phyloP scores from a whole-genome alignment of 257 asterid species.

The Solanum chilense region DNA sequence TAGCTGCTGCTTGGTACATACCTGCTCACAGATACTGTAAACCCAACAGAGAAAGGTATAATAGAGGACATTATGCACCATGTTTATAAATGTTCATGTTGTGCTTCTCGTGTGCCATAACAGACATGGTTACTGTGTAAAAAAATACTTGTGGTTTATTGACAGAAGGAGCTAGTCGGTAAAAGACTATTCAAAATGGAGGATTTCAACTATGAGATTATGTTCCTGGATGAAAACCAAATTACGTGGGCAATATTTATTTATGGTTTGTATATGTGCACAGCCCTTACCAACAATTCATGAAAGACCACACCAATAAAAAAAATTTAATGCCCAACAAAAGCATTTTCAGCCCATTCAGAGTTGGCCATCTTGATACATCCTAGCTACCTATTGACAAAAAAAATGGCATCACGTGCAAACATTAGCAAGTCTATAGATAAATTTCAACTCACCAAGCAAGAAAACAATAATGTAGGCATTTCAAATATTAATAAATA shows the following conservation, averaged over 20 bases:
- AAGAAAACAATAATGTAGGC: conserved; percentile 2
- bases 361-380: neutral
- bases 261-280: neutral
- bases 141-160: neutral
- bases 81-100: neutral
- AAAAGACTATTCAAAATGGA: neutral
- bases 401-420: neutral
- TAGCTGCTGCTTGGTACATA: too few relatives aligned
- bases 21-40: neutral
- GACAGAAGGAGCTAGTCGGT: neutral
- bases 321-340: neutral
- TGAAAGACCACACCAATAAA: neutral
- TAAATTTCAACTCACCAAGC: neutral
- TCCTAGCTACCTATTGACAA: neutral
- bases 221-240: neutral
- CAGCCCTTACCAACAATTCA: neutral
- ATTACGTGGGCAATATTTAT: neutral
- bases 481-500: conserved; percentile 2
- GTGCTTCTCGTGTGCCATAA: neutral
- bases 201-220: neutral
- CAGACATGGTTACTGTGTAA: neutral
- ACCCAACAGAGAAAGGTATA: neutral
- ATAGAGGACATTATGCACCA: neutral
- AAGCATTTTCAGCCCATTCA: neutral
- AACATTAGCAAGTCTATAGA: neutral